Conservation (phyloP, 2,329 filamentous ascomycete species). For the Xylariaceae sp. region DNA sequence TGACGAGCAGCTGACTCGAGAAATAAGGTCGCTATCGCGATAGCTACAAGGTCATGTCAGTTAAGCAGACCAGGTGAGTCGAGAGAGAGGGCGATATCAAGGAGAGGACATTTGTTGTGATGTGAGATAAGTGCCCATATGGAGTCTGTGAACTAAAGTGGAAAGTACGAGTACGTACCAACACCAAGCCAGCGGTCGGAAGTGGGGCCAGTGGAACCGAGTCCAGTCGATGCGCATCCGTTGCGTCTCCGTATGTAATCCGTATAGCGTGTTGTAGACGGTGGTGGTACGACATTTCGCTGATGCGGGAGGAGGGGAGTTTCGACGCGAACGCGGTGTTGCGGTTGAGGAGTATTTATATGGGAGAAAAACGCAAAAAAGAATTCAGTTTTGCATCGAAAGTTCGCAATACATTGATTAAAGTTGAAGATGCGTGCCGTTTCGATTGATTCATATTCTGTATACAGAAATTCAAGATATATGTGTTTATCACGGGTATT, state of each 20-base stretch:
- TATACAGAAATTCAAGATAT: too few relatives aligned
- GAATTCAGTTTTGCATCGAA: too few relatives aligned
- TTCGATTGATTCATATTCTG: too few relatives aligned
- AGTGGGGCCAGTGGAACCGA: neutral
- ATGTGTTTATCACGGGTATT: too few relatives aligned
- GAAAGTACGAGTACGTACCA: neutral
- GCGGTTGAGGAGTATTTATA: too few relatives aligned
- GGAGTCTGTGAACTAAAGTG: neutral
- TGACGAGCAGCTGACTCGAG: neutral
- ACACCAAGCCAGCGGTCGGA: neutral
- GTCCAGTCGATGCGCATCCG: too few relatives aligned
- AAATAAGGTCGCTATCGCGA: neutral
- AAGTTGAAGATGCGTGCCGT: too few relatives aligned
- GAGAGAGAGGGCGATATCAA: neutral
- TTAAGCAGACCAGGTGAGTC: neutral
- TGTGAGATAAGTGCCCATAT: neutral
- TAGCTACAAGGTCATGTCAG: neutral
- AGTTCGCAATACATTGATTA: too few relatives aligned
- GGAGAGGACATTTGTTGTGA: neutral
- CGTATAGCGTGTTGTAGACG: neutral
- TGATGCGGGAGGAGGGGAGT: neutral
- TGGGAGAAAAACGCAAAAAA: too few relatives aligned
- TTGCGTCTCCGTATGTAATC: too few relatives aligned
- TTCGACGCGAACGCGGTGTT: too few relatives aligned
- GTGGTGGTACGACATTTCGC: neutral